Evolutionary conservation across 176 grass and related monocot genomes (phyloP), one percentile per base, ranked within the genome.

Genomic region (Lolium perenne): DNA sequence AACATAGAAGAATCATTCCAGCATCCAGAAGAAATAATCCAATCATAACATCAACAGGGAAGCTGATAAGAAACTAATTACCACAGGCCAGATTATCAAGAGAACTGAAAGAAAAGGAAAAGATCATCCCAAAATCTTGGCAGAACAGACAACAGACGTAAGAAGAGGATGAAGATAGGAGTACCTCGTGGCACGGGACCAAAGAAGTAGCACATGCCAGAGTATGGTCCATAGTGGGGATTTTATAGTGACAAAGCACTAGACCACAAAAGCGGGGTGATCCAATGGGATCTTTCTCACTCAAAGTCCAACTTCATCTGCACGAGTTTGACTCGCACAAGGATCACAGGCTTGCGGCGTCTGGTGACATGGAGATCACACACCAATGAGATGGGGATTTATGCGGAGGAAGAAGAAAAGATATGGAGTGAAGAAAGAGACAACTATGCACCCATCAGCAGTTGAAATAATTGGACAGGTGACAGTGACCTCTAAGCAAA

Each of bases 251-350:
- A 10, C 54, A 18, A 80, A 76, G 26, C 23, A 20, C 70, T 12
- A 22, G 47, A 75, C 12, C 26, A 10, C 46, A 72, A 55, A 62
- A 69, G 7, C 49, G 11, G 11, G 74, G 74, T 54, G 49, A 78
- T 65, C 16, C 2, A 60, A 79, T 71, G 64, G 16, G 5, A 86
- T 79, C 10, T 58, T 79, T 55, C n/a, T 69, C 21, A 47, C 64
- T 43, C 20, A 74, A 84, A 82, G 79, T 86, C 79, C 79, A 90
- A 90, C n/a, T 62, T 78, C 43, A 70, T 82, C 45, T 29, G 78
- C 83, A 82, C 53, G 32, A 69, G 62, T 63, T 90, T 90, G 63
- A 90, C 71, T 15, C 15, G 43, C 17, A 8, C 61, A 16, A 26
- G 47, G 14, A 84, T 17, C 7, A 47, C 29, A 38, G 64, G 32